A percentile compares a stretch with the other conserved stretches of the same genome.
These are phyloP conservation scores for Cetradonia linearis DNA, from an alignment of 495 filamentous ascomycete genomes.

Conservation along the genomic window DNA sequence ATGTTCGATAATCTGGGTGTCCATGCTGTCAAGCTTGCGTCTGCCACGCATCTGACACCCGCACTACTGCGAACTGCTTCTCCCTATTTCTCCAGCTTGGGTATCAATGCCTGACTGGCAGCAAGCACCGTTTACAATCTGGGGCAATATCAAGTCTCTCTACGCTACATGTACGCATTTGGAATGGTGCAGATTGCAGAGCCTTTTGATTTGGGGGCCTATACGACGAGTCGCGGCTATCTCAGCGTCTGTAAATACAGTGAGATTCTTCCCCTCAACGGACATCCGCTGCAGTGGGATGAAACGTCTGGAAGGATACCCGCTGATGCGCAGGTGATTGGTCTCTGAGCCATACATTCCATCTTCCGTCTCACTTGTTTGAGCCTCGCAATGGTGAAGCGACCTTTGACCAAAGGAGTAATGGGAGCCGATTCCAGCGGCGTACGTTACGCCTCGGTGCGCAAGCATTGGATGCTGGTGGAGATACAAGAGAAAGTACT, in stretches of 20 bases:
- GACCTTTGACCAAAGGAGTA: slow-evolving; percentile 6
- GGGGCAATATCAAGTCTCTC: background rate
- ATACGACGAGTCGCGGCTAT: slow-evolving; percentile 2
- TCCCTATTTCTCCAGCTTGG: slow-evolving; percentile 10
- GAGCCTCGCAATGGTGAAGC: background rate
- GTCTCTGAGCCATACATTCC: slow-evolving; percentile 1
- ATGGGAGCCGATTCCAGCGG: background rate
- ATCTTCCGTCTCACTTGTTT: slow-evolving; percentile 4
- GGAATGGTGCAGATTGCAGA: background rate
- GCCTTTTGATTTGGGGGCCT: background rate
- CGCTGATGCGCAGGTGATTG: slow-evolving; percentile 16
- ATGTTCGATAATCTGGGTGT: slow-evolving; percentile 5
- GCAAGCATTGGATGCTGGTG: slow-evolving; percentile 4
- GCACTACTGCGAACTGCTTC: slow-evolving; percentile 1
- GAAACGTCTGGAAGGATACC: slow-evolving; percentile 13
- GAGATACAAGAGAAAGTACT: background rate
- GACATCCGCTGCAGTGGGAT: slow-evolving; percentile 7
- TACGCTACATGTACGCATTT: slow-evolving; percentile 8
- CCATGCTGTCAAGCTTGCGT: slow-evolving; percentile 6
- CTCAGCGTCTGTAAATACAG: slow-evolving; percentile 9
- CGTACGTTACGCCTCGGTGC: slow-evolving; percentile 1
- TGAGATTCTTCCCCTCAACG: slow-evolving; percentile 1
- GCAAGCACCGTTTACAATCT: background rate
- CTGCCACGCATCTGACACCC: slow-evolving; percentile 9
- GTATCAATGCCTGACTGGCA: slow-evolving; percentile 14